Base-by-base conservation (phyloP, 768 basidiomycete genomes). In the Tricholoma flavovirens region DNA sequence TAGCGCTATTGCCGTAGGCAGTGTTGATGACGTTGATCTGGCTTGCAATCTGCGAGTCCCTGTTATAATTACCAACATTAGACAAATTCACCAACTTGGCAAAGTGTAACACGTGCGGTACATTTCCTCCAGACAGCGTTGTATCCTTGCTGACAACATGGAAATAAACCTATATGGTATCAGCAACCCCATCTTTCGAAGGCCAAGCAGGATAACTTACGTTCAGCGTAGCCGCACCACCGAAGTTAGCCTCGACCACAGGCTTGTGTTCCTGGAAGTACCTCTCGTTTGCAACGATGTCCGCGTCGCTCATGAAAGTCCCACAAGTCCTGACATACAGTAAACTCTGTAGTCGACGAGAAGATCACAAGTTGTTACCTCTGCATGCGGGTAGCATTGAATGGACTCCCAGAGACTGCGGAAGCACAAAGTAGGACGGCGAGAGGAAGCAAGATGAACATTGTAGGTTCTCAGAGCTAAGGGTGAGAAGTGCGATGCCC, bases 191-290 rank as follows among this genome's bases (percentile, higher is more conserved):
- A 2, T 5, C 24, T 3, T 26, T 26, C 3, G 24, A 26, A 26
- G 8, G 30, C 9, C 7, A 8, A 8, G 6, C 1, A 32, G 10
- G 9, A 8, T 32, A 8, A 32, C 9, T 32, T 32, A 32, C 30
- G 30, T 32, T 32, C 8, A 32, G 3, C 30, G 30, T 32, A 32
- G 7, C 10, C 1, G 30, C 30, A 32, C 2, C 30, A 40, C 14
- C 29, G 43, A 59, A 55, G 19, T 52, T 45, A 24, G 49, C 60
- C 5, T 67, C 42, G n/a, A 52, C 60, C 35, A 77, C 68, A 55
- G 71, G 70, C n/a, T 26, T 26, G 68, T 80, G 69, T 26, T 67
- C 69, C 12, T 63, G 57, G 63, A 79, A 80, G 65, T 77, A 71
- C 51, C 69, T 68, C 67, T 80, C 77, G 38, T 69, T 66, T 2